Evolutionary conservation across 768 basidiomycete species (phyloP), one percentile per base, ranked within the genome.

Genomic region (Suillus subaureus): DNA sequence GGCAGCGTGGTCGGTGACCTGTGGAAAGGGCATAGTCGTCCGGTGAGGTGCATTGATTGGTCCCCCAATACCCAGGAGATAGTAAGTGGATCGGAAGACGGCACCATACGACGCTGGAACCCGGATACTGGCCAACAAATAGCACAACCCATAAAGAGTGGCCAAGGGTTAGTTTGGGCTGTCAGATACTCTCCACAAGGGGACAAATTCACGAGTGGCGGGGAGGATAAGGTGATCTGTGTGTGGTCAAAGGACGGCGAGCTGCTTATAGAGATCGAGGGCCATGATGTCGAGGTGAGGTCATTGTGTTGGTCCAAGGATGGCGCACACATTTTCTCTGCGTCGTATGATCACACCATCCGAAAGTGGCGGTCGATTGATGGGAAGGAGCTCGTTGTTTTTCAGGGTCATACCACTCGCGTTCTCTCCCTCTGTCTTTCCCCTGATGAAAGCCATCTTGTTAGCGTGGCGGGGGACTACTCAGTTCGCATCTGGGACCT

Each of bases 31-130:
- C 58, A 68, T 28, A 62, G n/a, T 1, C 47, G 15, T 3, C 11
- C 61, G 1, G 61, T 66, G 11, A 23, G 13, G 12, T 39, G 60
- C 18, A 31, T 69, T 12, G 68, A 60, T 23, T 68, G 71, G 39
- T 68, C 72, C 26, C 43, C 51, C 6, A 58, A 69, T 52, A 62
- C 66, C 16, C 65, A 58, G n/a, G 47, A 61, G 13, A 42, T 73
- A 2, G 72, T 61, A 12, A 66, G 63, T 18, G 68, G 61, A 12
- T 37, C 71, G n/a, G 0, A 51, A 5, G 66, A 72, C 28, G 65
- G 51, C 11, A 65, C 65, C 9, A 66, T 71, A 12, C 52, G 65
- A 8, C 40, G 68, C 8, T 73, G 71, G 65, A 66, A 70, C 28
- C 52, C 63, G 5, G 37, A 58, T 39, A 61, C 67, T 37, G 35